Conservation (phyloP, 2,329 filamentous ascomycete genomes). For the Aspergillus flavus region DNA sequence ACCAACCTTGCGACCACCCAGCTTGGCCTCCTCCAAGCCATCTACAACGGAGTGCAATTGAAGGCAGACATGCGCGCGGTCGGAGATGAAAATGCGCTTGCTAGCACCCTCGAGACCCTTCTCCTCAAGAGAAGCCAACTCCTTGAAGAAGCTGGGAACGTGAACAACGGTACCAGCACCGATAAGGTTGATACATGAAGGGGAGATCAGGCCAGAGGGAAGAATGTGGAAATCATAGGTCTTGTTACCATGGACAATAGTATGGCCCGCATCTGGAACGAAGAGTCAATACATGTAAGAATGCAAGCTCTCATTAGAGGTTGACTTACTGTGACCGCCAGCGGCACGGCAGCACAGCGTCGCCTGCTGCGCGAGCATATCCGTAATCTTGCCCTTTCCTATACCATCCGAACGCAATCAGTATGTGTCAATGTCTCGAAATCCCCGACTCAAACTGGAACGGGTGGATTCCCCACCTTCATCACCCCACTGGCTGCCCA, state of each 20-base stretch:
- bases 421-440: conserved; percentile 5
- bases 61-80: conserved; percentile 50
- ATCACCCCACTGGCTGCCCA: conserved; percentile 53
- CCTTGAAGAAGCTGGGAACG: conserved; percentile 52
- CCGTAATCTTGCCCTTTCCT: conserved; percentile 53
- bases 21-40: conserved; percentile 48
- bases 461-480: conserved; percentile 37
- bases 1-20: conserved; percentile 50
- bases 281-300: conserved; percentile 1
- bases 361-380: conserved; percentile 49
- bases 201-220: conserved; percentile 49
- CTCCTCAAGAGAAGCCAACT: conserved; percentile 44
- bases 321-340: conserved; percentile 49
- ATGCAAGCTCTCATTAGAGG: not conserved
- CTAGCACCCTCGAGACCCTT: conserved; percentile 47
- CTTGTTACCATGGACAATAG: conserved; percentile 49
- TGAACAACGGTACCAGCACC: conserved; percentile 52
- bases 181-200: conserved; percentile 50
- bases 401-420: conserved; percentile 14
- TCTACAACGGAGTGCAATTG: conserved; percentile 50
- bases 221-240: conserved; percentile 55
- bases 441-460: not conserved
- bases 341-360: conserved; percentile 49
- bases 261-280: conserved; percentile 48
- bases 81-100: conserved; percentile 49